Evolutionary conservation across 176 grass and related monocot species (phyloP), one percentile per base, ranked within the genome.

Genomic region (Oryza longistaminata): DNA sequence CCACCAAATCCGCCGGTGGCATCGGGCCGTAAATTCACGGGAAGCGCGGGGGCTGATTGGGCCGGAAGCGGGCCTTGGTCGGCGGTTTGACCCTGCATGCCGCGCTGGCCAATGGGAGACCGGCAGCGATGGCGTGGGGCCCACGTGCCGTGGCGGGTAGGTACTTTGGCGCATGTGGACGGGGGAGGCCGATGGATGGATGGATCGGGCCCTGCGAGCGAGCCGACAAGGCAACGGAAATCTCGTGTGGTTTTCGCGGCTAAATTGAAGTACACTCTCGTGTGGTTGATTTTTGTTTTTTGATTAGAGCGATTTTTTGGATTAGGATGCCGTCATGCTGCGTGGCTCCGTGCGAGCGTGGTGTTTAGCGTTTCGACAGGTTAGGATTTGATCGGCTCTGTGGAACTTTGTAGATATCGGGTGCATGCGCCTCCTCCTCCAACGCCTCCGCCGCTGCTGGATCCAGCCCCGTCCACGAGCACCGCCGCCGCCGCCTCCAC

Each of bases 21-120:
- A 83, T 21, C 11, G 3, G 2, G 1, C 0, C 0, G 88, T 68
- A 78, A 86, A 78, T 83, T 66, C 0, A 3, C 1, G 0, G 9
- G 0, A 10, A 66, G 26, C 0, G 8, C 7, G 1, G 70, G 49
- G 77, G 12, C 0, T 0, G 2, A 2, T 40, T 40, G 39, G 4
- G 2, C 0, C 29, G 3, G 4, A 19, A 7, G 19, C 15, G 16
- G 77, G 50, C 19, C 53, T 58, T 58, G 71, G 65, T 49, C 82
- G 82, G 27, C 40, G 33, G 31, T 81, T 85, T 89, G 82, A 85
- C 82, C 64, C 12, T 11, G 1, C 39, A 5, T 19, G 11, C 77
- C n/a, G 42, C 48, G 43, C 44, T 66, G 25, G 73, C 78, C 83
- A 86, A 71, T 77, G 3, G 42, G 66, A 81, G 17, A 7, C 33